Base-by-base conservation (phyloP, 1,284 basidiomycete genomes). In the Ustilago esculenta region DNA sequence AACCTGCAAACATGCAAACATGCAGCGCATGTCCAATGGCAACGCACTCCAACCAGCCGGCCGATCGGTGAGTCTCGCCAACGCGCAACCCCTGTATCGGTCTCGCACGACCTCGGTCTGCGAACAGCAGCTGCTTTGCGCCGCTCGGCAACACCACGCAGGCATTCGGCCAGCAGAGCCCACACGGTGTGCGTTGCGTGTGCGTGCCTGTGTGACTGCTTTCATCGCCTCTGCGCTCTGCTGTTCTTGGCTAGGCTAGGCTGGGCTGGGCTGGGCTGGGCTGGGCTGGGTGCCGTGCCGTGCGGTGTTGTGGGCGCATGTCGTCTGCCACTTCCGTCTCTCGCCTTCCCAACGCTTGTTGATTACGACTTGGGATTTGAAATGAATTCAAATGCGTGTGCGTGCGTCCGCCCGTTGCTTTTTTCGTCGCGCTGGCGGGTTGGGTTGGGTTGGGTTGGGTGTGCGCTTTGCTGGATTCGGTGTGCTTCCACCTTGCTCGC, bases 391-490 rank as follows among this genome's bases (percentile, higher is more conserved):
- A 29, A 29, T 29, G 27, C 27, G 27, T 29, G 27, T 39, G 25
- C n/a, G n/a, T n/a, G n/a, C n/a, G n/a, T n/a, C n/a, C n/a, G n/a
- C n/a, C n/a, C n/a, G n/a, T n/a, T n/a, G n/a, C n/a, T n/a, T n/a
- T n/a, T 40, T 42, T 42, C 39, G 40, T 50, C 47, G 47, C 39
- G 47, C 37, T 50, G 36, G 32, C 44, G n/a, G n/a, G n/a, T n/a
- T n/a, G n/a, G n/a, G n/a, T n/a, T n/a, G n/a, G n/a, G n/a, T n/a
- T n/a, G n/a, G n/a, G n/a, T n/a, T n/a, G n/a, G n/a, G n/a, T 29
- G 27, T 29, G 7, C 27, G 7, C 27, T 34, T 45, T 9, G 25
- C 24, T 10, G 8, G 5, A 20, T 43, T 46, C 44, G 35, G 33
- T 46, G 44, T 23, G 18, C 44, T 46, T 46, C 44, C 20, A 33